Evolutionary conservation across 768 basidiomycete species (phyloP), one percentile per base, ranked within the genome.

Genomic region (Grammothele lineata): DNA sequence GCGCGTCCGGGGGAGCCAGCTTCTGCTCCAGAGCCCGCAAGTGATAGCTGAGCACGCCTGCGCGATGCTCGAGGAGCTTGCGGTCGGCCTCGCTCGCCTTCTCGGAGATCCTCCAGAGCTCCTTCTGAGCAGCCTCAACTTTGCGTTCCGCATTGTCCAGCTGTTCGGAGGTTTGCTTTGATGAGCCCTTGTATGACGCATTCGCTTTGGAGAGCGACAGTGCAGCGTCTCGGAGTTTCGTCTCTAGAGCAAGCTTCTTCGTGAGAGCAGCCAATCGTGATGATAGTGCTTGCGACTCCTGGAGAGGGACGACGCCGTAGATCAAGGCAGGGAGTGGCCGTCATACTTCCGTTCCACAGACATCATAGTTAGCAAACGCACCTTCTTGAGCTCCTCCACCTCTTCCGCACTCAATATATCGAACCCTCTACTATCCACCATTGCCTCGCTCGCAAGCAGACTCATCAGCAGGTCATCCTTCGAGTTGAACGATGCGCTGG

Each of bases 391-490:
- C 25, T 78, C 77, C 47, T 87, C 83, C 14, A 85, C 78, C 56
- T 85, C 79, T 38, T 87, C 85, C 51, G 83, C 76, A 44, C 75
- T 78, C 36, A 94, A 71, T 18, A 96, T 83, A 43, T 85, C 81
- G 60, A 80, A 89, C 37, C 81, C 80, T 24, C 87, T 81, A 58
- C 89, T 89, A 58, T 97, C 92, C n/a, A 97, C 83, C 34, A 90
- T 80, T 4, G 95, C 95, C 66, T 97, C 92, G 45, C 92, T 92
- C 34, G 93, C 88, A 54, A 98, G 70, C 33, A 99, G 75, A 62
- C 87, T 88, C 62, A 96, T 77, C 53, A 97, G 75, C 37, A 98
- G 76, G 52, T 93, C 89, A 57, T 96, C 92, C 37, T 84, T 76
- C 14, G 78, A 79, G 52, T 80, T 83, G 45, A 77, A 63, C 38